Evolutionary conservation across 148 eudicot genomes (phyloP).

Genomic region (Drosera capensis): DNA sequence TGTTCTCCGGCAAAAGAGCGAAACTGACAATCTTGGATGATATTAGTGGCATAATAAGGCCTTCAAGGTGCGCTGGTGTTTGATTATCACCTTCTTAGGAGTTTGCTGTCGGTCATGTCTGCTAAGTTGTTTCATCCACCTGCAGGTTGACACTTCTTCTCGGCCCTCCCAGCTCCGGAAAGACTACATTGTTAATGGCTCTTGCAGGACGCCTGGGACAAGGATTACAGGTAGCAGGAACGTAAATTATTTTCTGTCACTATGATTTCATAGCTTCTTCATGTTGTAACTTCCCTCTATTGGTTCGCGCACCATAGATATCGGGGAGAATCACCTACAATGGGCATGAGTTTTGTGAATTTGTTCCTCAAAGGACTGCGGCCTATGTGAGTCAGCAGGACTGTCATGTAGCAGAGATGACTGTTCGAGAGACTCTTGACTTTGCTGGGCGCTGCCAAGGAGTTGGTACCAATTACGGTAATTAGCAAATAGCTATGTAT

Average conservation of each 20-base stretch:
- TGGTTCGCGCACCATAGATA: constrained; percentile 44
- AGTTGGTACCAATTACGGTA: constrained; percentile 93
- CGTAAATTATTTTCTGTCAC: constrained; percentile 3
- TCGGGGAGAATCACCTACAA: constrained; percentile 91
- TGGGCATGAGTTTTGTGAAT: constrained; percentile 77
- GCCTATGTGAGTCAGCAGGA: constrained; percentile 95
- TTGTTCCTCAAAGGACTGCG: constrained; percentile 95
- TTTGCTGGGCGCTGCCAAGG: constrained; percentile 93
- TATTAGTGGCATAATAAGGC: constrained; percentile 72
- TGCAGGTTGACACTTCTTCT: constrained; percentile 78
- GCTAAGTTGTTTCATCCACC: neutral
- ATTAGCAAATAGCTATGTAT: constrained; percentile 5
- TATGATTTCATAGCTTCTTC: neutral
- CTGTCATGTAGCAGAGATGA: constrained; percentile 95
- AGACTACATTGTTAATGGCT: constrained; percentile 74
- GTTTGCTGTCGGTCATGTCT: neutral
- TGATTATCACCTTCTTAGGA: neutral
- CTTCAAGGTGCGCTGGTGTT: constrained; percentile 51
- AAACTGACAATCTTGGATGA: constrained; percentile 73
- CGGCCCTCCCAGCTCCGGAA: constrained; percentile 98
- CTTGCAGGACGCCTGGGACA: constrained; percentile 83
- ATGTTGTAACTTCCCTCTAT: constrained; percentile 6
- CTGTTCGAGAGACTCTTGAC: constrained; percentile 90
- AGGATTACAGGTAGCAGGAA: constrained; percentile 56
- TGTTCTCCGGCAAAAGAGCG: constrained; percentile 43